phyloP scores from a whole-genome alignment of 2,329 filamentous ascomycete species.

The Botryotinia narcissicola region DNA sequence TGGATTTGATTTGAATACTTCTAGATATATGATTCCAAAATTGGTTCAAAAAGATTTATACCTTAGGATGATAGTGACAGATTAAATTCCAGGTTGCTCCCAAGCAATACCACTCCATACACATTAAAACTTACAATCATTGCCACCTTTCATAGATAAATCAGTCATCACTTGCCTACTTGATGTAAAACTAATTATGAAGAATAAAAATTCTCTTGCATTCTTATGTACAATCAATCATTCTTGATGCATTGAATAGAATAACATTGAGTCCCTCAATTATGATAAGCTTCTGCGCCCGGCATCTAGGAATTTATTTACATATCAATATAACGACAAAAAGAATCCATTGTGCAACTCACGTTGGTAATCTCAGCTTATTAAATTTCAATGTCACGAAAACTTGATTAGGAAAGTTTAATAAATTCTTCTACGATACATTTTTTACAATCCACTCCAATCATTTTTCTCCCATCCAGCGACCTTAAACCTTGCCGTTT shows the following conservation, averaged over 20 bases:
- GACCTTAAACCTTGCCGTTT: accelerated
- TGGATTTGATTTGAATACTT: background rate
- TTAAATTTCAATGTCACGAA: background rate
- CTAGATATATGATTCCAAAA: background rate
- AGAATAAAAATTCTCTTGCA: accelerated
- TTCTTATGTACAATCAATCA: background rate
- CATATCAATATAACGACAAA: background rate
- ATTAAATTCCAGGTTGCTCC: accelerated
- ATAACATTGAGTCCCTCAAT: background rate
- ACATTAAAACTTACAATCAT: background rate
- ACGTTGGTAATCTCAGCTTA: accelerated
- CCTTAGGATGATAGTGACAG: background rate
- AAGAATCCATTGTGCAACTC: background rate
- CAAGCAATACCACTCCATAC: background rate
- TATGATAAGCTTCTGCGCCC: background rate
- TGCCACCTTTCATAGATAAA: background rate
- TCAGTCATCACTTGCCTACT: background rate
- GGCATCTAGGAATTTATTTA: background rate
- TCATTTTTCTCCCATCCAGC: background rate
- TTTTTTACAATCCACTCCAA: background rate
- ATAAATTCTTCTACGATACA: background rate
- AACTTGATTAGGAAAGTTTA: background rate
- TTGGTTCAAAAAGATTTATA: background rate
- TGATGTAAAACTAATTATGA: background rate
- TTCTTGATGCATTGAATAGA: background rate